A percentile compares a stretch with the other conserved stretches of the same genome.
phyloP scores from a whole-genome alignment of 1,284 basidiomycete species.

The Peniophora sp. region DNA sequence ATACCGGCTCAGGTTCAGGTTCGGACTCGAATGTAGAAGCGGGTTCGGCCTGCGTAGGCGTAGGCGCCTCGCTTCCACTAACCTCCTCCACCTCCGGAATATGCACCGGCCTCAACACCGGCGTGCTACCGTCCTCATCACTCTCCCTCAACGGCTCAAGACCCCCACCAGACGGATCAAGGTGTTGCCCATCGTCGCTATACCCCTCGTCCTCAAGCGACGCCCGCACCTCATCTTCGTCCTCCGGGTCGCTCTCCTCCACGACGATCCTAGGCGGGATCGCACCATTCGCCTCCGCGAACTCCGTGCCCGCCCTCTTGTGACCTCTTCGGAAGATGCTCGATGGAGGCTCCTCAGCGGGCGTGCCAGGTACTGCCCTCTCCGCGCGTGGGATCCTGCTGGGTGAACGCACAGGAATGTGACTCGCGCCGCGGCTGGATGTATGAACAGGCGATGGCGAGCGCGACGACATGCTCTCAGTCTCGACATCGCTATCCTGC shows the following conservation, averaged over 20 bases:
- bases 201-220: slow-evolving; percentile 18
- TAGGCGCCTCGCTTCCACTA: slow-evolving; percentile 5
- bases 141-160: slow-evolving; percentile 21
- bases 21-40: not conserved
- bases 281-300: slow-evolving; percentile 18
- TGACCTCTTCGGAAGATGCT: slow-evolving; percentile 17
- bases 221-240: slow-evolving; percentile 4
- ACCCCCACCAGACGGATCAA: no score
- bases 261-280: slow-evolving; percentile 18
- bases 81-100: slow-evolving; percentile 11
- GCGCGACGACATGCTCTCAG: slow-evolving; percentile 19
- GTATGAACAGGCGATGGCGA: slow-evolving; percentile 11
- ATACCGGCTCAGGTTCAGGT: not conserved
- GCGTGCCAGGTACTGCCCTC: slow-evolving; percentile 4
- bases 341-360: slow-evolving; percentile 7
- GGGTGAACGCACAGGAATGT: slow-evolving; percentile 38
- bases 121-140: slow-evolving; percentile 31
- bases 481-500: slow-evolving; percentile 13
- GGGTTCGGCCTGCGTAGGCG: slow-evolving; percentile 11
- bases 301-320: slow-evolving; percentile 22
- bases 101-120: slow-evolving; percentile 26
- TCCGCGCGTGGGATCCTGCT: slow-evolving; percentile 11
- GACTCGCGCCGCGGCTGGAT: slow-evolving; percentile 18
- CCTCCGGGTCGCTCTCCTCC: slow-evolving; percentile 10
- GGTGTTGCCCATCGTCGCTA: no score